phyloP scores from a whole-genome alignment of 2,329 filamentous ascomycete species.

The Xylariaceae sp. region DNA sequence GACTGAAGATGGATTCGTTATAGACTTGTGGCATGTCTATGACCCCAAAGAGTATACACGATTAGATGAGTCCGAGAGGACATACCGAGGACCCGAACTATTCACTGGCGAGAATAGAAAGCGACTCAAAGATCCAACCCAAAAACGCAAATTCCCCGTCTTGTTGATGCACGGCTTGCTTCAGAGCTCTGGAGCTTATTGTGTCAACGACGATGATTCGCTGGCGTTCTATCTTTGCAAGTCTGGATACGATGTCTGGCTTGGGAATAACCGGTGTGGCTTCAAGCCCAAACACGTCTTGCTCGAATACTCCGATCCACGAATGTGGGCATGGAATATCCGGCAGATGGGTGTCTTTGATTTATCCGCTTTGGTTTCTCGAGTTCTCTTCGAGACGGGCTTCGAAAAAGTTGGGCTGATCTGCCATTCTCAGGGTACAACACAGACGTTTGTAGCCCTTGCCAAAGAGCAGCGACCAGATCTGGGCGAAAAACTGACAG shows the following conservation, averaged over 20 bases:
- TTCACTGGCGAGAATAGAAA: constrained; percentile 47
- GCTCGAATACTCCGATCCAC: constrained; percentile 69
- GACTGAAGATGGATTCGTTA: constrained; percentile 90
- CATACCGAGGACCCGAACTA: constrained; percentile 55
- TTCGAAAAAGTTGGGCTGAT: constrained; percentile 80
- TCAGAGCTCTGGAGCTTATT: constrained; percentile 84
- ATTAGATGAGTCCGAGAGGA: constrained; percentile 42
- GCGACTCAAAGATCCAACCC: constrained; percentile 30
- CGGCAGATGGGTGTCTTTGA: constrained; percentile 90
- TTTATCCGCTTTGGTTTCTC: constrained; percentile 72
- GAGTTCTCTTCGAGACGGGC: constrained; percentile 76
- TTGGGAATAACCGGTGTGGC: constrained; percentile 90
- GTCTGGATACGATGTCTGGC: constrained; percentile 89
- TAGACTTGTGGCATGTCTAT: constrained; percentile 85
- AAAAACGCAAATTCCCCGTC: constrained; percentile 69
- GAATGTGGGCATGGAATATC: constrained; percentile 98
- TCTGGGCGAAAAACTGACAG: constrained; percentile 74
- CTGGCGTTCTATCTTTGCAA: constrained; percentile 91
- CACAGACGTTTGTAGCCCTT: constrained; percentile 79
- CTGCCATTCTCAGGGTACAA: constrained; percentile 87
- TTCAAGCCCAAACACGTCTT: constrained; percentile 72
- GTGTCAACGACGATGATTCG: constrained; percentile 83
- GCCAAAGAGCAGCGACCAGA: constrained; percentile 88
- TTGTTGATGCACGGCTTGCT: constrained; percentile 84
- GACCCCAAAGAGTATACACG: constrained; percentile 70